Conservation (phyloP, 345 rosid species). For the Trapa bicornis region DNA sequence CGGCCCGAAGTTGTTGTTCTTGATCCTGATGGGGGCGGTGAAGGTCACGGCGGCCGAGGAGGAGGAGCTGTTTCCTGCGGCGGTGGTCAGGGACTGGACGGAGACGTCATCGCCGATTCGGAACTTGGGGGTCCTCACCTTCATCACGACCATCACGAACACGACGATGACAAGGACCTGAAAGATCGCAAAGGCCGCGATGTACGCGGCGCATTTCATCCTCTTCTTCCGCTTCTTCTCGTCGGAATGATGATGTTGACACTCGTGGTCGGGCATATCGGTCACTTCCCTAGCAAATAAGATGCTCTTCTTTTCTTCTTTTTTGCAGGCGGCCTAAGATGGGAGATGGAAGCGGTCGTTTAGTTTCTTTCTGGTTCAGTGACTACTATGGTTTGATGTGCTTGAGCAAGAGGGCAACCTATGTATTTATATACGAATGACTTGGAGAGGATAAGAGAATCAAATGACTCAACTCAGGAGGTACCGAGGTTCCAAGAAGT, state of each 20-base stretch:
- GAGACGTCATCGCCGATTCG: constrained; percentile 3
- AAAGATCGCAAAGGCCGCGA: constrained; percentile 9
- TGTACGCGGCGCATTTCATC: no score
- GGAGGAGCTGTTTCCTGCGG: not conserved
- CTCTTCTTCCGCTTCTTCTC: constrained; percentile 10
- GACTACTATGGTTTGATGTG: no score
- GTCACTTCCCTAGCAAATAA: not conserved
- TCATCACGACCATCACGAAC: constrained; percentile 12
- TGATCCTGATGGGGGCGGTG: constrained; percentile 10
- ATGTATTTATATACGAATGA: no score
- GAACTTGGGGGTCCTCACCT: constrained; percentile 12
- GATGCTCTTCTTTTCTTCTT: not conserved
- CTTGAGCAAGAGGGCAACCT: no score
- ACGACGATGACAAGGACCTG: constrained; percentile 12
- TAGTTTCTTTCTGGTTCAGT: no score
- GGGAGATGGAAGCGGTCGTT: not conserved
- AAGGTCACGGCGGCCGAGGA: not conserved
- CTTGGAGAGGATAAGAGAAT: no score
- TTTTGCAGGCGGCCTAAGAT: not conserved
- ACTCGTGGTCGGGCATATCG: not conserved
- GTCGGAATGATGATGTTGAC: not conserved
- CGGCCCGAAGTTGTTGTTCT: constrained; percentile 17
- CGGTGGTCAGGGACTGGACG: not conserved
- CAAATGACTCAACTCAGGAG: no score
- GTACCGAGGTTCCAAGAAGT: no score